These are phyloP conservation scores for Penicillium corylophilum DNA, from an alignment of 2,329 filamentous ascomycete genomes.

Conservation along the genomic window DNA sequence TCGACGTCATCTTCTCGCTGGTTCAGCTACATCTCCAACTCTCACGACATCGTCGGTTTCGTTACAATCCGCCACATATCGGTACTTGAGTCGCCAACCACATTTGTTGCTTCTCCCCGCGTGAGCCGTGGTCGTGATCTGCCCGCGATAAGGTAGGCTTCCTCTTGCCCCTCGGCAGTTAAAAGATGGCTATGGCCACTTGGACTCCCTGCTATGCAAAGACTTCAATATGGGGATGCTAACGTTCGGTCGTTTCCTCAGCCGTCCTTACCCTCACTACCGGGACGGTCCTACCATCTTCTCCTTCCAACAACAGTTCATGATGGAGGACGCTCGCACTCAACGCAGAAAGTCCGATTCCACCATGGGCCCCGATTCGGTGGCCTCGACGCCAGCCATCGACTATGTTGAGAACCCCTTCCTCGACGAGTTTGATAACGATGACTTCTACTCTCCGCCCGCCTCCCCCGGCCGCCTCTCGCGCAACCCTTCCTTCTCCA, in stretches of 20 bases:
- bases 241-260: slow-evolving; percentile 39
- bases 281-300: slow-evolving; percentile 39
- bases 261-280: slow-evolving; percentile 34
- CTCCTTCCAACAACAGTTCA: slow-evolving; percentile 38
- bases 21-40: not conserved
- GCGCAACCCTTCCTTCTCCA: slow-evolving; percentile 77
- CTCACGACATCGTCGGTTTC: not conserved
- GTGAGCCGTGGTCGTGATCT: slow-evolving; percentile 11
- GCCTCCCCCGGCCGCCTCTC: slow-evolving; percentile 54
- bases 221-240: slow-evolving; percentile 37
- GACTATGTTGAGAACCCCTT: slow-evolving; percentile 28
- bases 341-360: slow-evolving; percentile 25
- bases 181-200: not conserved
- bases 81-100: slow-evolving; percentile 3
- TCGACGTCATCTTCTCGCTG: slow-evolving; percentile 4
- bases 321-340: slow-evolving; percentile 31
- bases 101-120: slow-evolving; percentile 5
- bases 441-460: slow-evolving; percentile 32
- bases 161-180: not conserved
- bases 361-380: slow-evolving; percentile 21
- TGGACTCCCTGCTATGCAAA: not conserved
- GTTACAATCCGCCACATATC: not conserved
- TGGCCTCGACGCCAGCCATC: slow-evolving; percentile 24
- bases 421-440: slow-evolving; percentile 31
- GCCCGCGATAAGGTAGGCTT: slow-evolving; percentile 6